phyloP scores from a whole-genome alignment of 139 green algal genomes.

The Micractinium sp. region DNA sequence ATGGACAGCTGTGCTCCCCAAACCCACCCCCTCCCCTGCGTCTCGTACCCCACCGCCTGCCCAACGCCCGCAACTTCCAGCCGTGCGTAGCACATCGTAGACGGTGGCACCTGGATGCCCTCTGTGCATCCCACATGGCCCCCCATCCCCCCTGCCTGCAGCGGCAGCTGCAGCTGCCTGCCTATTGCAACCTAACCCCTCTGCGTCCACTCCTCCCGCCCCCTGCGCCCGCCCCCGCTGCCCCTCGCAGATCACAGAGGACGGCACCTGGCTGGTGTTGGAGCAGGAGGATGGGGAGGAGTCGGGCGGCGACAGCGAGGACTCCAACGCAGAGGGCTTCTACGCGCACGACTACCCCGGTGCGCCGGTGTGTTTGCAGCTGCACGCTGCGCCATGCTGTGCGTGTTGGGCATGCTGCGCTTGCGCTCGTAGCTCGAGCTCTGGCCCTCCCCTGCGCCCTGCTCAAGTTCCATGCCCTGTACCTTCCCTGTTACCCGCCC shows the following conservation, averaged over 20 bases:
- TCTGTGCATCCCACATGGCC: neutral
- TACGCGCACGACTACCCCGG: slow-evolving; percentile 58
- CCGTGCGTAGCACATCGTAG: too few species aligned
- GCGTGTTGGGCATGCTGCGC: neutral
- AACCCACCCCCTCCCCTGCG: neutral
- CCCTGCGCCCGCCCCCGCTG: too few species aligned
- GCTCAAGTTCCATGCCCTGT: neutral
- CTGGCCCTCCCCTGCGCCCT: too few species aligned
- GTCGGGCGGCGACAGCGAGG: slow-evolving; percentile 27
- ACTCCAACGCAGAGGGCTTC: slow-evolving; percentile 53
- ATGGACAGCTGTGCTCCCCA: neutral
- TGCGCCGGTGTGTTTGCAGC: neutral
- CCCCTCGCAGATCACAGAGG: slow-evolving; percentile 32
- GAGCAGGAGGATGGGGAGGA: slow-evolving; percentile 37
- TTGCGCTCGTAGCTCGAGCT: too few species aligned
- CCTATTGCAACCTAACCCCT: neutral
- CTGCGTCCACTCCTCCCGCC: neutral
- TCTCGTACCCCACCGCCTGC: neutral
- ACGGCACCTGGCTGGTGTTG: slow-evolving; percentile 40
- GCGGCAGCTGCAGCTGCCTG: too few species aligned
- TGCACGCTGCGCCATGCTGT: neutral
- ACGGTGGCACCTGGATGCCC: too few species aligned
- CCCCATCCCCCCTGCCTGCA: neutral
- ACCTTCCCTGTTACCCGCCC: neutral
- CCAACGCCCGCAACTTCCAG: neutral